phyloP scores from a whole-genome alignment of 352 stramenopile species.

The Phytopythium helicoides region DNA sequence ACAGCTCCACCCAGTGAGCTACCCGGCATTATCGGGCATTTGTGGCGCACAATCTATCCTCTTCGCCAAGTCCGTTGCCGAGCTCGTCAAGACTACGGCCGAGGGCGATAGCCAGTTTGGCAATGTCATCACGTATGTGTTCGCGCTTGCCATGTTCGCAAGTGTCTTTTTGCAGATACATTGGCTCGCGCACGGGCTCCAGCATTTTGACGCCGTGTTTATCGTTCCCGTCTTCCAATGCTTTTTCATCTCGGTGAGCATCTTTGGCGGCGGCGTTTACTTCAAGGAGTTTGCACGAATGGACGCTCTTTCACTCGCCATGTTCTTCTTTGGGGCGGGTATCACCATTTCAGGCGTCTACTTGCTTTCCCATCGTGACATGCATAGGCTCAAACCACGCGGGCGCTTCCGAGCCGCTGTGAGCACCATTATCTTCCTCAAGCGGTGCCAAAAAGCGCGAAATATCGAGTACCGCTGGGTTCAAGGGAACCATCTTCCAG shows the following conservation, averaged over 20 bases:
- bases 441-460: constrained; percentile 49
- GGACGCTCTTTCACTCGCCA: constrained; percentile 37
- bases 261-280: constrained; percentile 87
- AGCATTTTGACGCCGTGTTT: constrained; percentile 86
- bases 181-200: constrained; percentile 80
- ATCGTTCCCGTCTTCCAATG: constrained; percentile 86
- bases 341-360: constrained; percentile 74
- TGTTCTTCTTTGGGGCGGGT: constrained; percentile 72
- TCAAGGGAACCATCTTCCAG: constrained; percentile 13
- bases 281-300: constrained; percentile 84
- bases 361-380: constrained; percentile 63
- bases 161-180: constrained; percentile 89
- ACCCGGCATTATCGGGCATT: constrained; percentile 66
- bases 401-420: constrained; percentile 44
- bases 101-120: constrained; percentile 73
- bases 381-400: constrained; percentile 48
- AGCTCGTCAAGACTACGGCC: constrained; percentile 82
- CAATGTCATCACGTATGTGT: constrained; percentile 71
- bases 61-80: constrained; percentile 78
- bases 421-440: constrained; percentile 69
- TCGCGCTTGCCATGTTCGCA: constrained; percentile 73
- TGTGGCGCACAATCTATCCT: constrained; percentile 81
- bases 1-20: constrained; percentile 63
- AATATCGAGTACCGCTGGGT: constrained; percentile 51
- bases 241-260: constrained; percentile 91